Percentiles rank a stretch among this genome's conserved stretches.
phyloP scores from a whole-genome alignment of 139 green algal genomes.

The Penium margaritaceum region DNA sequence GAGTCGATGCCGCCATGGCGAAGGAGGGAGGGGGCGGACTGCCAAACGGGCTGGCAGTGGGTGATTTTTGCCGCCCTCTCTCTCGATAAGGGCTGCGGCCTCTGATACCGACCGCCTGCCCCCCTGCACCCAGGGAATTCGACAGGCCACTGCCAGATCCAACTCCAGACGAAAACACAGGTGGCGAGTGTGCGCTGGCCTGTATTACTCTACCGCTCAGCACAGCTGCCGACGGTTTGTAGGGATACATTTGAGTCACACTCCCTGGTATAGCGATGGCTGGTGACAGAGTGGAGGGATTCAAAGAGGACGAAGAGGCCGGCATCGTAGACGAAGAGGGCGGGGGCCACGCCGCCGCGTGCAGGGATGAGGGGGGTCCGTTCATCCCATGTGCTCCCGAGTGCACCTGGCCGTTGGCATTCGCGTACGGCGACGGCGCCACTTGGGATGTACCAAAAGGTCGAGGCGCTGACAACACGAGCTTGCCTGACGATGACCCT shows the following conservation, averaged over 20 bases:
- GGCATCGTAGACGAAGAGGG: neutral
- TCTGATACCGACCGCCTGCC: neutral
- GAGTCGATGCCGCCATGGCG: neutral
- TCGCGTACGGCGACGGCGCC: too few relatives aligned
- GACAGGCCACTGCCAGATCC: too few relatives aligned
- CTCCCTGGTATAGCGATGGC: neutral
- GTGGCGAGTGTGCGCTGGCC: slow-evolving; percentile 38
- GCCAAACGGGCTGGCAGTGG: too few relatives aligned
- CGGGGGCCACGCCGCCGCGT: neutral
- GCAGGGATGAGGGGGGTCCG: neutral
- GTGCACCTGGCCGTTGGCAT: neutral
- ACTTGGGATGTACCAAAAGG: too few relatives aligned
- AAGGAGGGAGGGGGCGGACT: neutral
- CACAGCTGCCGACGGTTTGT: slow-evolving; percentile 35
- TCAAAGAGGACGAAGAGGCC: neutral
- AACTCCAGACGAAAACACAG: slow-evolving; percentile 10
- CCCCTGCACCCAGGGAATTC: neutral
- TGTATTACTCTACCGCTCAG: slow-evolving; percentile 42
- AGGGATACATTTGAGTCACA: too few relatives aligned
- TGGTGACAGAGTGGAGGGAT: neutral
- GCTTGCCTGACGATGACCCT: neutral
- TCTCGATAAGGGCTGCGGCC: too few relatives aligned
- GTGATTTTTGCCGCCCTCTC: too few relatives aligned
- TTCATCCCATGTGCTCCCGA: neutral
- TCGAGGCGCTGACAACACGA: neutral